A percentile compares a stretch with the other conserved stretches of the same genome.
phyloP scores from a whole-genome alignment of 257 asterid genomes.

The Ilex aquifolium region DNA sequence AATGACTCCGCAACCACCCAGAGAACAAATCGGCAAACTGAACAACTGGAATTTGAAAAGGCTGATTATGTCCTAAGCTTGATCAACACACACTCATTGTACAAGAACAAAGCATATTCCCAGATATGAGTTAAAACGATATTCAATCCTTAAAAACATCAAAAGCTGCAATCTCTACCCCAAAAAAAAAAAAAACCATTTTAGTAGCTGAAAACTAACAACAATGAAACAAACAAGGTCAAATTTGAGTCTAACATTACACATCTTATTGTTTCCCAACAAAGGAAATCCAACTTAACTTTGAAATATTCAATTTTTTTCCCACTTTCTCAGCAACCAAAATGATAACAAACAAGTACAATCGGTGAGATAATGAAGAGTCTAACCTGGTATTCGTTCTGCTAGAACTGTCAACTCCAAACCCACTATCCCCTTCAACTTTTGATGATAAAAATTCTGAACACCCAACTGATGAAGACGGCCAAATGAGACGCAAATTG shows the following conservation, averaged over 20 bases:
- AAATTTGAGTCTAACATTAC: too few species aligned
- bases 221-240: background rate
- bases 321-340: conserved; percentile 26
- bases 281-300: conserved; percentile 22
- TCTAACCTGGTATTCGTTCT: background rate
- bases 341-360: conserved; percentile 3
- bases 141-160: conserved; percentile 18
- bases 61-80: conserved; percentile 35
- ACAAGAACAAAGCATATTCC: conserved; percentile 14
- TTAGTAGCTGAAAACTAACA: too few species aligned
- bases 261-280: background rate
- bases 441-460: conserved; percentile 2
- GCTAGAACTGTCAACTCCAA: conserved; percentile 4
- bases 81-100: conserved; percentile 27
- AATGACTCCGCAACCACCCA: conserved; percentile 11
- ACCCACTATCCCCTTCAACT: conserved; percentile 23
- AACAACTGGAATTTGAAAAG: conserved; percentile 14
- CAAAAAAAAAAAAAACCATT: background rate
- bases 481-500: conserved; percentile 13
- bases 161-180: conserved; percentile 16
- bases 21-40: conserved; percentile 1
- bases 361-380: background rate
- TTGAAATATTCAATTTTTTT: conserved; percentile 11
- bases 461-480: conserved; percentile 21
- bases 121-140: conserved; percentile 12